Evolutionary conservation across 257 asterid species (phyloP), one percentile per base, ranked within the genome.

Genomic region (Capsicum chinense): DNA sequence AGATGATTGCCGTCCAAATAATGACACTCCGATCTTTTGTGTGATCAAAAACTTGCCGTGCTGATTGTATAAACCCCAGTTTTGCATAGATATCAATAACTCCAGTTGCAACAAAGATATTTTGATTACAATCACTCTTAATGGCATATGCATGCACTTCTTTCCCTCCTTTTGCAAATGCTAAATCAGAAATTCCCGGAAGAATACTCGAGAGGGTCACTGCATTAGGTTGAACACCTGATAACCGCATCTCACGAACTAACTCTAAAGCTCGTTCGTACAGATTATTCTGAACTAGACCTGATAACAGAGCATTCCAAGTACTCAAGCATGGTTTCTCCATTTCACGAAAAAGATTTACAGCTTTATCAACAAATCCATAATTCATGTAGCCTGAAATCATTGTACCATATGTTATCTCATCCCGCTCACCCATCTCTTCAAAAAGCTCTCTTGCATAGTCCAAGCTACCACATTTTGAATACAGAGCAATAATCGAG

Each of bases 231-330:
- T 87, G 89, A 66, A 82, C 60, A 85, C 94, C 93, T n/a, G 10
- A 82, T 79, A 57, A 83, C 83, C 88, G 97, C 97, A 95, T 93
- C 86, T 90, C 86, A 8, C 87, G 89, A 73, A 91, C 88, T 7
- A 94, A 86, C 80, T 89, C 92, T 59, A 91, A 63, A 82, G 85
- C 93, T 56, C 64, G 87, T 79, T 91, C 92, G 19, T 86, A 85
- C 79, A 85, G 89, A 79, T 89, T 91, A 85, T 93, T 94, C 90
- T 95, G 98, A 87, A 92, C 92, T 63, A 84, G 89, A 13, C 98
- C 97, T 5, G 99, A 91, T 86, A 95, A 88, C 7, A 92, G 88
- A 88, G 97, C 97, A 91, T 95, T 95, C 97, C 98, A 95, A 54
- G 90, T 82, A 85, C 95, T 94, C 91, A 93, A 54, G 62, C 90